Base-by-base conservation (phyloP, 805 yeast species). In the Candida montana region DNA sequence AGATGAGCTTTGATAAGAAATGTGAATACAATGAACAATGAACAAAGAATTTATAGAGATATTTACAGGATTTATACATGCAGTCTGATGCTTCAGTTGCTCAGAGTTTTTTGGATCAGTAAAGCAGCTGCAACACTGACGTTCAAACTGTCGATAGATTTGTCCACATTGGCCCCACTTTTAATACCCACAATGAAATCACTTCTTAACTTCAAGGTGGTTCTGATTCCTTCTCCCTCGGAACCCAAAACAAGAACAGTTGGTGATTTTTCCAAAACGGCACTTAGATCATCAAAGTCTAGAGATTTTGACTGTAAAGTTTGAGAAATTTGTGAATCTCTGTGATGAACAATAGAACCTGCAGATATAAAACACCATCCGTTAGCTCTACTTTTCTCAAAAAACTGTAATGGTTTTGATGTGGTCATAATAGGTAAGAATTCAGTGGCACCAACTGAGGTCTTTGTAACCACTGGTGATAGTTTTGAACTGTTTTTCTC, bases 71-170 rank as follows among this genome's bases (percentile, higher is more conserved):
- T 5, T 21, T 21, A 21, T 9, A 21, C 24, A 6, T 21, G 6
- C 24, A 7, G 9, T 21, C 24, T 21, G 9, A 21, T 7, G 9
- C 24, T 21, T n/a, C n/a, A 21, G 24, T 21, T 21, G 24, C 9
- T 9, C 24, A 46, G 26, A 13, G 54, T 43, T 39, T 52, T 55
- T 41, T 56, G 60, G 7, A 87, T 63, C 37, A 89, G 56, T 23
- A 89, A 55, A 1, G 90, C 93, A 1, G 90, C 74, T 1, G 97
- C 96, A 8, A 89, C 96, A 56, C 93, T 85, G 26, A 87, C 97
- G 57, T 89, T 89, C 54, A 89, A 65, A 24, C 95, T 84, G 56
- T 88, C 96, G 30, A 89, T 80, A 17, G 49, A 46, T 2, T 64
- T 63, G 31, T 54, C 60, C 3, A 53, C 57, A 13, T 42, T 48